Base-by-base conservation (phyloP, 192 early-diverging fungal genomes). In the Blastocladiella britannica region DNA sequence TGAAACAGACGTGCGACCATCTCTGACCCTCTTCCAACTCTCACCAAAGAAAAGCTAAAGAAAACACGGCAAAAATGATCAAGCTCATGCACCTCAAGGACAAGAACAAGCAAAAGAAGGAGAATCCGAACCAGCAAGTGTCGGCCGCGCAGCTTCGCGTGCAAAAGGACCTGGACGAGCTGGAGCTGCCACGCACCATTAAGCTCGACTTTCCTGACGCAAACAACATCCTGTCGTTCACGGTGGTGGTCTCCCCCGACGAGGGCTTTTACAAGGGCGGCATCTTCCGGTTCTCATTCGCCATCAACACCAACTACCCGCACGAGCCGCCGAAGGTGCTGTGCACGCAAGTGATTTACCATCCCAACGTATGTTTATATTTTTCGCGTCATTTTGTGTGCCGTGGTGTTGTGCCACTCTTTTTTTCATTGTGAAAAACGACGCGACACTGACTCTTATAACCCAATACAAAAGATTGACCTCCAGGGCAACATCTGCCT, bases 401-500 rank as follows among this genome's bases (percentile, higher is more conserved):
- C n/a, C n/a, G n/a, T n/a, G n/a, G n/a, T n/a, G n/a, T n/a, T n/a
- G n/a, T n/a, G n/a, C n/a, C n/a, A n/a, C n/a, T n/a, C n/a, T n/a
- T n/a, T n/a, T n/a, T n/a, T n/a, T n/a, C n/a, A n/a, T n/a, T n/a
- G n/a, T n/a, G n/a, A n/a, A n/a, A n/a, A n/a, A n/a, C n/a, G n/a
- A n/a, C n/a, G n/a, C n/a, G n/a, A n/a, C n/a, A n/a, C n/a, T n/a
- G n/a, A n/a, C n/a, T n/a, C n/a, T n/a, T n/a, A n/a, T n/a, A n/a
- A n/a, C n/a, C n/a, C n/a, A n/a, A n/a, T n/a, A n/a, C n/a, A n/a
- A 9, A 97, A 97, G 67, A 93, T 97, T 65, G 89, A 97, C 62
- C 71, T 89, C 6, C 87, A 91, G 54, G 94, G 94, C 51, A 91
- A 95, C 51, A 85, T 97, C 29, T 97, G 94, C 62, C 71, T 97